Evolutionary conservation across 2,329 filamentous ascomycete species (phyloP).

Genomic region (Colletotrichum liaoningense): DNA sequence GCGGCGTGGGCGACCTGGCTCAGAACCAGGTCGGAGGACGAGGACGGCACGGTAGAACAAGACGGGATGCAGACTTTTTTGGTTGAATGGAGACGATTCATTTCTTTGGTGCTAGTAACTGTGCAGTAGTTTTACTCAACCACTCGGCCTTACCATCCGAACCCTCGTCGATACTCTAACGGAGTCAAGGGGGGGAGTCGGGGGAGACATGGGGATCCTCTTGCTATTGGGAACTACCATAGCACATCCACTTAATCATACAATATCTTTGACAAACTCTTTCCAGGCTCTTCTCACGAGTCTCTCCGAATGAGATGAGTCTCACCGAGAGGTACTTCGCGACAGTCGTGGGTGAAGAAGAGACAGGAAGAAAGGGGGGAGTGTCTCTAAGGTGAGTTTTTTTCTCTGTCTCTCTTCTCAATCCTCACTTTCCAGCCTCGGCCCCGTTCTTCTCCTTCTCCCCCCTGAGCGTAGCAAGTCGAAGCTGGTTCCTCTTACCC

Average conservation of each 20-base stretch:
- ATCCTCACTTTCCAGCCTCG: constrained; percentile 42
- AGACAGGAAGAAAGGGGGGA: not conserved
- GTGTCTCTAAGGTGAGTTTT: not conserved
- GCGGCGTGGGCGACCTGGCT: not conserved
- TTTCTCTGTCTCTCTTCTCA: constrained; percentile 9
- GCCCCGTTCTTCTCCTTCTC: not conserved
- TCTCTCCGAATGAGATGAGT: not conserved
- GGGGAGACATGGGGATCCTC: not conserved
- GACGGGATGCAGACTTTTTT: no score
- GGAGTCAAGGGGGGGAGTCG: no score
- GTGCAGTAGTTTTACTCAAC: not conserved
- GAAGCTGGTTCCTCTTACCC: constrained; percentile 74
- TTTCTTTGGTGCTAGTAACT: not conserved
- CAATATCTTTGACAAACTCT: constrained; percentile 1
- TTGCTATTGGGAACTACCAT: not conserved
- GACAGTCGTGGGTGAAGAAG: not conserved
- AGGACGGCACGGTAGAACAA: not conserved
- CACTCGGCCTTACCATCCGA: not conserved
- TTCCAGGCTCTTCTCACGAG: not conserved
- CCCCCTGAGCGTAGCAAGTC: constrained; percentile 63
- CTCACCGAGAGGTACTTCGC: not conserved
- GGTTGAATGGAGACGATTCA: constrained; percentile 14
- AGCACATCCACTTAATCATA: not conserved
- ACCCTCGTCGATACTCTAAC: not conserved
- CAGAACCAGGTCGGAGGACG: not conserved